Conservation (phyloP, 1,139 yeast genomes). For the Debaryomyces subglobosus region DNA sequence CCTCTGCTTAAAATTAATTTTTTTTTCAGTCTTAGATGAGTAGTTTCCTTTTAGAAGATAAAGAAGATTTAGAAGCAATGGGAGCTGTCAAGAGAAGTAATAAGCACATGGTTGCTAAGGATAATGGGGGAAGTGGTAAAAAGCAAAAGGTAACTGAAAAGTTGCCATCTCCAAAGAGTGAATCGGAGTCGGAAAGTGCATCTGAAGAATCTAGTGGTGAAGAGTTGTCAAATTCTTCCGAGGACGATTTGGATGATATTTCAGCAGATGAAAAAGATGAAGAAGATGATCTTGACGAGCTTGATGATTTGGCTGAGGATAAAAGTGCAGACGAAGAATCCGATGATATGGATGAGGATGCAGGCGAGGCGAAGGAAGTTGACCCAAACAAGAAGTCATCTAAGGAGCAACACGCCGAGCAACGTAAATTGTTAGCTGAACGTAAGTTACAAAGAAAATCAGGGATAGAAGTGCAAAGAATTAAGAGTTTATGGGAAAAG, state of each 20-base stretch:
- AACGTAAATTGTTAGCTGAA: constrained; percentile 74
- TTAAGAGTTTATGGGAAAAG: constrained; percentile 89
- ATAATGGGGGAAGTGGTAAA: constrained; percentile 23
- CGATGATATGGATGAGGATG: constrained; percentile 23
- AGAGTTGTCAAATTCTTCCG: constrained; percentile 9
- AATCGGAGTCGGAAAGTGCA: constrained; percentile 14
- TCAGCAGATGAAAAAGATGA: constrained; percentile 16
- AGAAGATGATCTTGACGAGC: constrained; percentile 10
- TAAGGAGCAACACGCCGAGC: constrained; percentile 80
- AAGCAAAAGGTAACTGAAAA: constrained; percentile 28
- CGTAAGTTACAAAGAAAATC: constrained; percentile 86
- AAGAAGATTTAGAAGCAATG: constrained; percentile 14
- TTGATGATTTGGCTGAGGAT: constrained; percentile 20
- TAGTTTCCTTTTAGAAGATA: background rate
- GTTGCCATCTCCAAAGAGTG: constrained; percentile 20
- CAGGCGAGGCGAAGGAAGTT: constrained; percentile 21
- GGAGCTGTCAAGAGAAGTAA: constrained; percentile 35
- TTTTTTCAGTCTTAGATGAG: constrained; percentile 4
- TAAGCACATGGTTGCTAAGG: constrained; percentile 34
- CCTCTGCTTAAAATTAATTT: constrained; percentile 4
- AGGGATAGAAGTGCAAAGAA: constrained; percentile 81
- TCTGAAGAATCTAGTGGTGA: constrained; percentile 12
- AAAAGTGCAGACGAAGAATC: constrained; percentile 25
- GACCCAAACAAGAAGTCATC: constrained; percentile 56
- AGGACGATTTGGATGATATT: constrained; percentile 25